Percentiles rank a stretch among this genome's conserved stretches.
phyloP scores from a whole-genome alignment of 2,329 filamentous ascomycete genomes.

The Ascochyta koolunga region DNA sequence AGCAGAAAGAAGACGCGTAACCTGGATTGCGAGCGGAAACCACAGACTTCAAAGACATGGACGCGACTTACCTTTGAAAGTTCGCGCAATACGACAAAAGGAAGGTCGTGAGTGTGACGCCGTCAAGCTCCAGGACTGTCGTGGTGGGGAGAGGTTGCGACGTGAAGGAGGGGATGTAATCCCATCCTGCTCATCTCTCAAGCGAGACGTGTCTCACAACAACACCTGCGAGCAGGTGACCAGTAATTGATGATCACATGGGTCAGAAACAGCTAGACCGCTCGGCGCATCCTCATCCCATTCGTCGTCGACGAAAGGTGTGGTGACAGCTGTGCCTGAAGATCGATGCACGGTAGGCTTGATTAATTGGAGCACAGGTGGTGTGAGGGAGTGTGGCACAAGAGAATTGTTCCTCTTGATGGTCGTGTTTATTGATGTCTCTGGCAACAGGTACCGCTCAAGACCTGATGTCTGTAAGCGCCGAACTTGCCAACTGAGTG shows the following conservation, averaged over 20 bases:
- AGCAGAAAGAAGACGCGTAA: background rate
- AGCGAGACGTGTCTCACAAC: constrained; percentile 18
- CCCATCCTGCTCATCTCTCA: background rate
- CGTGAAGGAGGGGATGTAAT: constrained; percentile 8
- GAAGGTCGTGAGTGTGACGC: background rate
- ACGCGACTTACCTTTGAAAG: constrained; percentile 4
- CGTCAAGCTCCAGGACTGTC: background rate
- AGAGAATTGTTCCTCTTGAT: background rate
- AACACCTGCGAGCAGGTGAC: constrained; percentile 11
- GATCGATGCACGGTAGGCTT: constrained; percentile 3
- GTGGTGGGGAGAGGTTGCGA: constrained; percentile 5
- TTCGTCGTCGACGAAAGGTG: constrained; percentile 10
- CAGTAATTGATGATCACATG: constrained; percentile 8
- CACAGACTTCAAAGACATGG: background rate
- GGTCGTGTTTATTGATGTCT: background rate
- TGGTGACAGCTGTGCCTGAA: constrained; percentile 10
- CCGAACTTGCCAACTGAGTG: background rate
- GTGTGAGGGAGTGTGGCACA: background rate
- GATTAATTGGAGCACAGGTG: background rate
- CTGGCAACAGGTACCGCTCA: background rate
- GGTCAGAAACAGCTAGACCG: constrained; percentile 15
- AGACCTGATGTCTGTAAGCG: background rate
- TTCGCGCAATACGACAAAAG: background rate
- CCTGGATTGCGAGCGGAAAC: background rate
- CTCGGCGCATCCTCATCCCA: background rate